Conservation (phyloP, 2,329 filamentous ascomycete species). For the Pseudogymnoascus sp. region DNA sequence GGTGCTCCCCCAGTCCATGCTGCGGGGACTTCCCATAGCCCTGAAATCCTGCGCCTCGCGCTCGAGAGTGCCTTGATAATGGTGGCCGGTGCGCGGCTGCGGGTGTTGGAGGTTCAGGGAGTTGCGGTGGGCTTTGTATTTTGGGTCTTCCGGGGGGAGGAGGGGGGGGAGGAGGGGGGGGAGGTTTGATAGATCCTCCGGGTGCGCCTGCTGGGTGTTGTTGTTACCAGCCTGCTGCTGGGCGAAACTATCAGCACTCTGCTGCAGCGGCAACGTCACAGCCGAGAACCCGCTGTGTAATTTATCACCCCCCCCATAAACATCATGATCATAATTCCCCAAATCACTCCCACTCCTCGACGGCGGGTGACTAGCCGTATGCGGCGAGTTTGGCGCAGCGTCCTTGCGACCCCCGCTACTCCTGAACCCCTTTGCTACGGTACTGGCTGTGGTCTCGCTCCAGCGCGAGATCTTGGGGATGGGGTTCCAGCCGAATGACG, state of each 20-base stretch:
- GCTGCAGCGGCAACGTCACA: neutral
- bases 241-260: constrained; percentile 12
- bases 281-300: constrained; percentile 50
- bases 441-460: constrained; percentile 93
- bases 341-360: constrained; percentile 75
- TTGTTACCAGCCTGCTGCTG: constrained; percentile 18
- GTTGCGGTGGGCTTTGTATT: constrained; percentile 75
- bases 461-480: constrained; percentile 92
- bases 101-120: constrained; percentile 74
- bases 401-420: constrained; percentile 47
- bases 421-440: constrained; percentile 69
- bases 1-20: constrained; percentile 55
- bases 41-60: constrained; percentile 63
- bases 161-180: constrained; percentile 25
- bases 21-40: constrained; percentile 47
- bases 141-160: constrained; percentile 52
- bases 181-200: constrained; percentile 18
- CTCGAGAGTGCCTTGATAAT: constrained; percentile 67
- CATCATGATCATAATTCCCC: constrained; percentile 56
- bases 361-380: constrained; percentile 28
- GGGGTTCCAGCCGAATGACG: constrained; percentile 70
- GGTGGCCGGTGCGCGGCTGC: constrained; percentile 65
- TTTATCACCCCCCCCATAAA: constrained; percentile 53
- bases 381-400: neutral
- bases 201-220: constrained; percentile 19